Evolutionary conservation across 2,329 filamentous ascomycete genomes (phyloP).

Genomic region (Aspergillus japonicus): DNA sequence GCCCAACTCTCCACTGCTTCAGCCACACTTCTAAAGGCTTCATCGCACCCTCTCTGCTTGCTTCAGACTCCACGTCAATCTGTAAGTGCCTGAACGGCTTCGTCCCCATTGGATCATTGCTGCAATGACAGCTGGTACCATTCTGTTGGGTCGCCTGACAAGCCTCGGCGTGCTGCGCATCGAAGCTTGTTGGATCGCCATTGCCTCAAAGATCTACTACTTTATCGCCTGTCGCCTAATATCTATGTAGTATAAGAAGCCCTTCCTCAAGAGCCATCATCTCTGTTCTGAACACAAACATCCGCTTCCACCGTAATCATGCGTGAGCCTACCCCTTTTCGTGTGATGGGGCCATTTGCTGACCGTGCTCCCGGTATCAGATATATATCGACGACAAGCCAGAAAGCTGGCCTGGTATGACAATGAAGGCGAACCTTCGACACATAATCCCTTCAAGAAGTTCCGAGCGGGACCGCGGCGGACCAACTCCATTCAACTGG

Average conservation of each 20-base stretch:
- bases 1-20: background rate
- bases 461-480: conserved; percentile 30
- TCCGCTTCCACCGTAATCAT: background rate
- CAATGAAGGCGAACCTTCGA: conserved; percentile 36
- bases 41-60: background rate
- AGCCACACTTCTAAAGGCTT: background rate
- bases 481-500: conserved; percentile 31
- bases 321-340: background rate
- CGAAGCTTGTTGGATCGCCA: background rate
- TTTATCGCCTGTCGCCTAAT: background rate
- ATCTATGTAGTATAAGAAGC: background rate
- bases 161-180: background rate
- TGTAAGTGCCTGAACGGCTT: background rate
- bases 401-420: conserved; percentile 44
- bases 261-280: background rate
- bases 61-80: background rate
- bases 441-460: conserved; percentile 45
- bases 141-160: background rate
- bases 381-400: conserved; percentile 41
- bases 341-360: background rate
- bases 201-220: background rate
- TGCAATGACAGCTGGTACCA: background rate
- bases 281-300: background rate
- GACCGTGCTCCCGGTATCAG: conserved; percentile 23
- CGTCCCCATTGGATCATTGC: background rate